A percentile compares a stretch with the other conserved stretches of the same genome.
Evolutionary conservation across 257 asterid genomes (phyloP).

Genomic region (Echium plantagineum): DNA sequence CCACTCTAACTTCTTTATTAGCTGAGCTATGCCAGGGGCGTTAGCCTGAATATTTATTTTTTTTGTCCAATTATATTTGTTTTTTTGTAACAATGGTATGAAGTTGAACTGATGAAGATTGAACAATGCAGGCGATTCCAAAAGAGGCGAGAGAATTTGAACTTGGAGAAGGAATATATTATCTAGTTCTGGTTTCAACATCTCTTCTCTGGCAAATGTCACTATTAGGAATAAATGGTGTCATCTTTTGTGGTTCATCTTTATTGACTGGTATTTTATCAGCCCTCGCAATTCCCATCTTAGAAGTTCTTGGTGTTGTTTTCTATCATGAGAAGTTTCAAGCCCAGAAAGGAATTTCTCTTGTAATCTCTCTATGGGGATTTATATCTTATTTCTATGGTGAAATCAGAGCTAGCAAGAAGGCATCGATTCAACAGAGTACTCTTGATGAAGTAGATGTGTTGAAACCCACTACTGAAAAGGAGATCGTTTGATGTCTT

Average conservation of each 20-base stretch:
- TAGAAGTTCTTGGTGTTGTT: slow-evolving; percentile 16
- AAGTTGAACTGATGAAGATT: not conserved
- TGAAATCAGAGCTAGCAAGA: slow-evolving; percentile 3
- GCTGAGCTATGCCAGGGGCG: too few relatives aligned
- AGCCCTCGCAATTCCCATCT: slow-evolving; percentile 11
- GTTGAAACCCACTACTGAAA: not conserved
- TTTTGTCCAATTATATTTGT: too few relatives aligned
- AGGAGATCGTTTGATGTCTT: too few relatives aligned
- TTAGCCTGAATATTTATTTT: too few relatives aligned
- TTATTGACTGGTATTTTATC: slow-evolving; percentile 10
- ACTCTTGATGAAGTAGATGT: slow-evolving; percentile 2
- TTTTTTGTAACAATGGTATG: too few relatives aligned
- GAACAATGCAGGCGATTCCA: slow-evolving; percentile 4
- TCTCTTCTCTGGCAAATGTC: slow-evolving; percentile 15
- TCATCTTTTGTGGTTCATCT: slow-evolving; percentile 20
- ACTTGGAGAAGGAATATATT: slow-evolving; percentile 19
- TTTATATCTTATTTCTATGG: slow-evolving; percentile 24
- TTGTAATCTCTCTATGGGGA: slow-evolving; percentile 23
- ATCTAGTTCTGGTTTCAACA: slow-evolving; percentile 6
- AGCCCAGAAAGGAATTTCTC: slow-evolving; percentile 16
- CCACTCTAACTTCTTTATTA: too few relatives aligned
- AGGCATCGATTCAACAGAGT: not conserved
- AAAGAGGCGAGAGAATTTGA: slow-evolving; percentile 9
- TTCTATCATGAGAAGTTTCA: slow-evolving; percentile 19
- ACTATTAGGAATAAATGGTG: slow-evolving; percentile 12